These are phyloP conservation scores for Dendrobium nobile DNA, from an alignment of 106 monocot genomes.

Conservation along the genomic window DNA sequence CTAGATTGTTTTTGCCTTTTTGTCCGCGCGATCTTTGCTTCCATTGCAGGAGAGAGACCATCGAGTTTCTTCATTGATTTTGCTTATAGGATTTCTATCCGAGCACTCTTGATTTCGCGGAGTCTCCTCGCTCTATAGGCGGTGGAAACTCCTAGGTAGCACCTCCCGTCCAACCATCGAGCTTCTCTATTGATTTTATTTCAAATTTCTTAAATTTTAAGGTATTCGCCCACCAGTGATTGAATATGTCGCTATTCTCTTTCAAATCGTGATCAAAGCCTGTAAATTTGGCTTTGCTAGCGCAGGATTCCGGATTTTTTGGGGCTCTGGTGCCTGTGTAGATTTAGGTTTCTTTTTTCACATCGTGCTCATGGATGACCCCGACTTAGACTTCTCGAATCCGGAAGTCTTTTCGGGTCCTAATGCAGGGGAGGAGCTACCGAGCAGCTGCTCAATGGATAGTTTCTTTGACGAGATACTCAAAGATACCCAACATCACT, in stretches of 20 bases:
- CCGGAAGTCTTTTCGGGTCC: conserved; percentile 39
- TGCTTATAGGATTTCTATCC: not conserved
- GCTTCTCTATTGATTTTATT: not conserved
- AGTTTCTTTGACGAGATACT: conserved; percentile 69
- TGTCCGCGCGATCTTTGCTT: not conserved
- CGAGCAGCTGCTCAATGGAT: conserved; percentile 64
- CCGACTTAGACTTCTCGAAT: conserved; percentile 58
- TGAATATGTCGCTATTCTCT: not conserved
- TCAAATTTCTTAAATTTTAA: not conserved
- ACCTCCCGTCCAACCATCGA: too few species aligned
- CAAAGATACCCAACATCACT: conserved; percentile 60
- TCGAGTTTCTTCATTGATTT: not conserved
- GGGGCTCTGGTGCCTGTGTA: not conserved
- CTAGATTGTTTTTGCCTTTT: not conserved
- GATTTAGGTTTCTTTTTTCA: not conserved
- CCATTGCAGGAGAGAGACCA: not conserved
- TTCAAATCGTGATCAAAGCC: not conserved
- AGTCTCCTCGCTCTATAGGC: not conserved
- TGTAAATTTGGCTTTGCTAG: not conserved
- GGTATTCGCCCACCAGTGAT: not conserved
- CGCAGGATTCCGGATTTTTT: not conserved
- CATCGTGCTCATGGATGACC: conserved; percentile 50
- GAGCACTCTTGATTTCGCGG: not conserved
- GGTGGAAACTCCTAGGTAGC: not conserved
- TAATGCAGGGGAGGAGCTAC: conserved; percentile 21